These are phyloP conservation scores for Somion occarium DNA, from an alignment of 1,284 basidiomycete genomes.

Conservation along the genomic window DNA sequence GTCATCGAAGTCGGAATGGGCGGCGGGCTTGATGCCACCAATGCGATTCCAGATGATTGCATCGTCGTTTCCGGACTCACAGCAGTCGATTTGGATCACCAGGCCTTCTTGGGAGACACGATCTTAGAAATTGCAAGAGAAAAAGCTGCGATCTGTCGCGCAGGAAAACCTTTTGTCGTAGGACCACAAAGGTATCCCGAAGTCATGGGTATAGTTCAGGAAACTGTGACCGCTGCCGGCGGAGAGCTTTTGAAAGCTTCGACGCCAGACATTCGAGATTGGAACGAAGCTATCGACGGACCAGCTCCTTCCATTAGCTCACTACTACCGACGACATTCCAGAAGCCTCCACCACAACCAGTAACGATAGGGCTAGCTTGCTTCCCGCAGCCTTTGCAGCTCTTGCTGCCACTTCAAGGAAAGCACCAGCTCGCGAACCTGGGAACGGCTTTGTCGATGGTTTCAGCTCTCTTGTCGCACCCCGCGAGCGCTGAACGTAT, in stretches of 20 bases:
- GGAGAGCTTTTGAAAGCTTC: constrained; percentile 36
- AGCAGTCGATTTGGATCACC: constrained; percentile 90
- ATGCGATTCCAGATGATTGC: constrained; percentile 69
- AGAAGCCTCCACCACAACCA: constrained; percentile 38
- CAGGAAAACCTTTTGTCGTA: constrained; percentile 68
- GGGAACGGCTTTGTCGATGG: constrained; percentile 60
- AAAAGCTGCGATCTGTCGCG: constrained; percentile 81
- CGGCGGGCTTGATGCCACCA: constrained; percentile 90
- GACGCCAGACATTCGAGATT: constrained; percentile 28
- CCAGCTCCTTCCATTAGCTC: constrained; percentile 26
- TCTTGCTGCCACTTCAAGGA: constrained; percentile 66
- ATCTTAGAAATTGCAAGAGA: constrained; percentile 74
- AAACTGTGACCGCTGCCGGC: constrained; percentile 35
- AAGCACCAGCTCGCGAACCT: constrained; percentile 83
- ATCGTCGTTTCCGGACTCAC: constrained; percentile 82
- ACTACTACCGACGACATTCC: constrained; percentile 28
- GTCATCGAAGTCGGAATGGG: constrained; percentile 96
- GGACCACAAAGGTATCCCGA: constrained; percentile 60
- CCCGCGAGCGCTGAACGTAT: constrained; percentile 24
- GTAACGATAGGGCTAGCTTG: constrained; percentile 38
- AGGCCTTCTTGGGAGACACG: constrained; percentile 81
- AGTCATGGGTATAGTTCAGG: constrained; percentile 40
- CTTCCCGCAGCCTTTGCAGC: constrained; percentile 37
- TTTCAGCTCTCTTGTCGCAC: constrained; percentile 57
- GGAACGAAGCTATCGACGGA: constrained; percentile 35